phyloP scores from a whole-genome alignment of 306 rosid species.

The Sphenostylis stenocarpa region DNA sequence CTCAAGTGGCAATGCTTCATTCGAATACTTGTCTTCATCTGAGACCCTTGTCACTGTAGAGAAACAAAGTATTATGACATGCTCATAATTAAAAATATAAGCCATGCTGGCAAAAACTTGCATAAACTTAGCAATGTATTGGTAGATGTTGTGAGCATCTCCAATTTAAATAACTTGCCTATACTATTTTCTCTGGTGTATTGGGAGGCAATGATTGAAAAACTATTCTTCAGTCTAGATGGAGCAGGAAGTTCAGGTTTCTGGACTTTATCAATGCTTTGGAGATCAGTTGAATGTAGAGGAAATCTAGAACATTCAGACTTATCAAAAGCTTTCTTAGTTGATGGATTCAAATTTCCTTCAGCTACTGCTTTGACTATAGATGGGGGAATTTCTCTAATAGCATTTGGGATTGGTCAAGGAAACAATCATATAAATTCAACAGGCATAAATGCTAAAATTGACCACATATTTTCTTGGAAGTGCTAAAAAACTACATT shows the following conservation, averaged over 20 bases:
- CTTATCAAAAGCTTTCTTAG: constrained; percentile 69
- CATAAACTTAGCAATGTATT: background rate
- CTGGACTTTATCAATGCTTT: constrained; percentile 29
- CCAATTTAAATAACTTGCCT: constrained; percentile 51
- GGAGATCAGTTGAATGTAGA: constrained; percentile 33
- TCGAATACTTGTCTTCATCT: constrained; percentile 38
- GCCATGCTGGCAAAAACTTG: background rate
- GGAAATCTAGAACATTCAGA: constrained; percentile 36
- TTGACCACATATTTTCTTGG: background rate
- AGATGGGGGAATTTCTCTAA: constrained; percentile 72
- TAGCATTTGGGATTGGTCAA: constrained; percentile 44
- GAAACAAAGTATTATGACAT: background rate
- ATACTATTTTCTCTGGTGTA: constrained; percentile 40
- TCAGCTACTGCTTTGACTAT: constrained; percentile 79
- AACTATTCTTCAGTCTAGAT: constrained; percentile 43
- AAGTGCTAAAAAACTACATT: background rate
- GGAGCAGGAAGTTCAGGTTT: constrained; percentile 43
- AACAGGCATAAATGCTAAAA: constrained; percentile 5
- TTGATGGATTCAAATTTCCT: constrained; percentile 81
- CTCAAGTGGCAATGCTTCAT: constrained; percentile 56
- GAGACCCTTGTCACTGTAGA: constrained; percentile 44
- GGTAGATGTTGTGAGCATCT: background rate
- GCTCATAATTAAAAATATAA: background rate
- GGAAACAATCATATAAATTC: constrained; percentile 26
- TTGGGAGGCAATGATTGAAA: constrained; percentile 50